Conservation (phyloP, 2,329 filamentous ascomycete genomes). For the Fusarium compactum region DNA sequence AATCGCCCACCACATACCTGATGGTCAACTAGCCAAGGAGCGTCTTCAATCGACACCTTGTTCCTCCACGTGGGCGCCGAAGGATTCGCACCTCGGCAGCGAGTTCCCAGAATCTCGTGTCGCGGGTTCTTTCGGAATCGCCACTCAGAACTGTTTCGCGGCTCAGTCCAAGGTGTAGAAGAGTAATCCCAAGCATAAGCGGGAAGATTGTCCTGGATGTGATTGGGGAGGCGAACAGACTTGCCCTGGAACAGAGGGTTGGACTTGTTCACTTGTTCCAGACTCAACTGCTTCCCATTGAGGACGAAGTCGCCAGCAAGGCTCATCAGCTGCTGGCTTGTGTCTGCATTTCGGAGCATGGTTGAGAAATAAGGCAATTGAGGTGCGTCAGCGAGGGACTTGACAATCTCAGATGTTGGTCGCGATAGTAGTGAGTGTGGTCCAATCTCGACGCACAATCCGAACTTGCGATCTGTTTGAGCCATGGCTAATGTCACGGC, state of each 20-base stretch:
- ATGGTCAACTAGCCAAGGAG: slow-evolving; percentile 44
- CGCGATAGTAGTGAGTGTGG: slow-evolving; percentile 41
- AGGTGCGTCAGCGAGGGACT: slow-evolving; percentile 22
- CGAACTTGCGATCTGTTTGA: slow-evolving; percentile 28
- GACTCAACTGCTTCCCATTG: slow-evolving; percentile 34
- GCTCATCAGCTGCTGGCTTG: slow-evolving; percentile 37
- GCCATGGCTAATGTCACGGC: slow-evolving; percentile 39
- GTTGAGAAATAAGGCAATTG: slow-evolving; percentile 39
- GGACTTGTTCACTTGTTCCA: slow-evolving; percentile 35
- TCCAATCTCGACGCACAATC: slow-evolving; percentile 37
- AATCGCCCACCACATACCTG: slow-evolving; percentile 21
- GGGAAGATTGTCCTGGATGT: slow-evolving; percentile 40
- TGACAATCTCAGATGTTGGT: slow-evolving; percentile 40
- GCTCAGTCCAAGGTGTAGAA: slow-evolving; percentile 41
- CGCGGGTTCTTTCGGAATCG: slow-evolving; percentile 40
- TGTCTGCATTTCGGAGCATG: slow-evolving; percentile 41
- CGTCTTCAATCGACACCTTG: slow-evolving; percentile 43
- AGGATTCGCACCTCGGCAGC: slow-evolving; percentile 42
- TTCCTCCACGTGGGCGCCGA: slow-evolving; percentile 45
- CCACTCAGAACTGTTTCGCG: slow-evolving; percentile 42
- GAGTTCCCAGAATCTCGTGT: slow-evolving; percentile 42
- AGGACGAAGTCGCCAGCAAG: slow-evolving; percentile 36
- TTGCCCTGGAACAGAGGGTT: slow-evolving; percentile 19
- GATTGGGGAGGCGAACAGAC: slow-evolving; percentile 33
- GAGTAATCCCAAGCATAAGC: slow-evolving; percentile 45